These are phyloP conservation scores for Syncephalastrum sp. DNA, from an alignment of 371 early-diverging fungal genomes.

Conservation along the genomic window DNA sequence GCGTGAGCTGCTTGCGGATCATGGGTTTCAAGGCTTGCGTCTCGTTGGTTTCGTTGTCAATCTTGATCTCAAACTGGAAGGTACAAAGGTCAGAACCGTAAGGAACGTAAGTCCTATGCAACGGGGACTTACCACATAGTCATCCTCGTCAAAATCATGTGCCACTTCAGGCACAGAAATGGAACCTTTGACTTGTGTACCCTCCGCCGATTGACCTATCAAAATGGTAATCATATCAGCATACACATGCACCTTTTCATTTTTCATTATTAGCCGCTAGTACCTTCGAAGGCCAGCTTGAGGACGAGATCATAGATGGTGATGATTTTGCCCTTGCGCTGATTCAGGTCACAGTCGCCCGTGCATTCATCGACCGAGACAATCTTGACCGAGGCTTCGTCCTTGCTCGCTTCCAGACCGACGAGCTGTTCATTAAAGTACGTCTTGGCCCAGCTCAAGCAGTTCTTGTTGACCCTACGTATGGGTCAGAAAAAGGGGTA, in stretches of 20 bases:
- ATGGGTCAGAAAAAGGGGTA: slow-evolving; percentile 1
- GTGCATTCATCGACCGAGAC: slow-evolving; percentile 58
- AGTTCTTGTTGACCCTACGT: slow-evolving; percentile 91
- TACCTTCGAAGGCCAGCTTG: slow-evolving; percentile 33
- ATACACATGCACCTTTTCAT: neutral
- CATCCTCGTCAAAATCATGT: slow-evolving; percentile 79
- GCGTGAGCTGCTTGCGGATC: slow-evolving; percentile 62
- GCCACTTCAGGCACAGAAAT: slow-evolving; percentile 87
- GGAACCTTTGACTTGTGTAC: slow-evolving; percentile 60
- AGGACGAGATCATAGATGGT: slow-evolving; percentile 83
- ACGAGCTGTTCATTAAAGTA: slow-evolving; percentile 66
- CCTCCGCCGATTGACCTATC: slow-evolving; percentile 47
- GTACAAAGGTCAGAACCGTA: neutral
- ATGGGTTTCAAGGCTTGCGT: slow-evolving; percentile 62
- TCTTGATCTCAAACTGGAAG: slow-evolving; percentile 64
- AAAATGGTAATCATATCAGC: neutral
- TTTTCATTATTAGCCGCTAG: neutral
- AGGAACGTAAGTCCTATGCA: neutral
- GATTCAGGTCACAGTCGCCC: slow-evolving; percentile 90
- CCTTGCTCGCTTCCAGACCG: slow-evolving; percentile 34
- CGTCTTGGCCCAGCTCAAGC: slow-evolving; percentile 81
- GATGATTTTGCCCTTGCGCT: slow-evolving; percentile 90
- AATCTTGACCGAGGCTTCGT: slow-evolving; percentile 56
- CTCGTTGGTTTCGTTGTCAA: slow-evolving; percentile 48
- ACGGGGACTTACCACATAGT: slow-evolving; percentile 61